phyloP scores from a whole-genome alignment of 2,329 filamentous ascomycete genomes.

The Tolypocladium endophyticum region DNA sequence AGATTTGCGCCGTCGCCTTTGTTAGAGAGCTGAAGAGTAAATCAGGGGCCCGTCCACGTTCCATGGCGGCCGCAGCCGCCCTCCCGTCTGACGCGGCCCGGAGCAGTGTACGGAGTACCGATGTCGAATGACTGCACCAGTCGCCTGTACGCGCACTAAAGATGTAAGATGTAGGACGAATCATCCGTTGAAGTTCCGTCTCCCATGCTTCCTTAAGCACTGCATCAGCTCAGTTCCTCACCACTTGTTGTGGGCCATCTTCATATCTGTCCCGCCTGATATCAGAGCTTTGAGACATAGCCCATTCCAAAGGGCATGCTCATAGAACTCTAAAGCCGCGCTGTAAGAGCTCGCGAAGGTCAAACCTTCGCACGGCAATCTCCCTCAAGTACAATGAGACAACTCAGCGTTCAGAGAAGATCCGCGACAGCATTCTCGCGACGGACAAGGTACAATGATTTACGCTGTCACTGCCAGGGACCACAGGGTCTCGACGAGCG shows the following conservation, averaged over 20 bases:
- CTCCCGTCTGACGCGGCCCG: neutral
- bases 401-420: neutral
- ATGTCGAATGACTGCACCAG: neutral
- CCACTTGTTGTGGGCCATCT: neutral
- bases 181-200: neutral
- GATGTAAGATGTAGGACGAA: neutral
- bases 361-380: too few relatives aligned
- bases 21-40: neutral
- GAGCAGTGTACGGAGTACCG: too few relatives aligned
- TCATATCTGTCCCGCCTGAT: neutral
- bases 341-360: neutral
- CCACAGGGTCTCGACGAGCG: too few relatives aligned
- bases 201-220: neutral
- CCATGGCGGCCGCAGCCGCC: neutral
- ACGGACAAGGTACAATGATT: neutral
- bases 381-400: neutral
- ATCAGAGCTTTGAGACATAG: neutral
- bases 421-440: neutral
- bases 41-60: neutral
- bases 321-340: neutral
- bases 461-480: neutral
- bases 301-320: neutral
- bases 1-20: neutral
- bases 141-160: neutral
- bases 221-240: neutral